Evolutionary conservation across 805 yeast genomes (phyloP), one percentile per base, ranked within the genome.

Genomic region (Lachancea thermotolerans): DNA sequence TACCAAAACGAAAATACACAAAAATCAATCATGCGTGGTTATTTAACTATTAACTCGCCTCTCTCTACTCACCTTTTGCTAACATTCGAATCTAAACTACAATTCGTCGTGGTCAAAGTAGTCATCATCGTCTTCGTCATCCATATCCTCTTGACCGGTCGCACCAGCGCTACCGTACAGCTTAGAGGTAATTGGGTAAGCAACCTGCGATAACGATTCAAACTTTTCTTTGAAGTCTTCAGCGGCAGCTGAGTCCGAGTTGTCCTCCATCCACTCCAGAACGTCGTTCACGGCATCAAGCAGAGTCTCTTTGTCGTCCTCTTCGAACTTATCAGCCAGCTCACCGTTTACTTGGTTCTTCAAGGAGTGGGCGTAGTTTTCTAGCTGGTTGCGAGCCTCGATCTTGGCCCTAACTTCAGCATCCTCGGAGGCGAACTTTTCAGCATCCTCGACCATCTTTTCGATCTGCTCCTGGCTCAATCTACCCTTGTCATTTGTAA

Each of bases 371-470:
- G 95, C 91, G 65, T 87, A 89, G 69, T 88, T 85, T 73, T 90
- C 97, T 54, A 90, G 77, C 38, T 76, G 72, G 72, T 88, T 90
- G 75, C 88, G 86, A 51, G 95, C 81, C 72, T 85, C 95, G 59
- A 91, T 82, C 76, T 86, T 86, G 50, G 78, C 78, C 64, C 90
- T 85, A 49, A 87, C 75, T 58, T 78, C 81, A 56, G 81, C 82
- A 70, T 91, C 98, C 69, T 89, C 95, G 59, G 85, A 88, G 55
- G 95, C 95, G 61, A 72, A 91, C 72, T 85, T 84, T 71, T 89
- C 98, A 58, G 97, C 97, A 65, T 91, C 98, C 64, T 81, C 93
- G 52, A 91, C 96, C 96, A 91, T 91, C 72, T 91, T 87, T 60
- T 91, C 97, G 60, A 91, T 90, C 53, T 89, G 96, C 51, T 90